These are phyloP conservation scores for Anisogramma anomala DNA, from an alignment of 2,329 filamentous ascomycete species.

Conservation along the genomic window DNA sequence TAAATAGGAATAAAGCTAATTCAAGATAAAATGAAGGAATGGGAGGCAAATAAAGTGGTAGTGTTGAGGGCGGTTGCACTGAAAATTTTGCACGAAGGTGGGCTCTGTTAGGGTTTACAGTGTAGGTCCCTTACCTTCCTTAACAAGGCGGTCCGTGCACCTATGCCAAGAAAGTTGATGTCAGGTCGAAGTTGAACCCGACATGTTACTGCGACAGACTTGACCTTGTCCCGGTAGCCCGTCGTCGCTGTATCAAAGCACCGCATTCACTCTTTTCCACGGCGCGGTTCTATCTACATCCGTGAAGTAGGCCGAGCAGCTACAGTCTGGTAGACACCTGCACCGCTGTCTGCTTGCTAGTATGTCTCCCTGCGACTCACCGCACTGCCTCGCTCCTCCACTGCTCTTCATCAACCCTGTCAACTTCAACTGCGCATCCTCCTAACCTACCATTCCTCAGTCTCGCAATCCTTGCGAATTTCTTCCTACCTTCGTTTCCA, in stretches of 20 bases:
- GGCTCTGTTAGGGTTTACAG: no score
- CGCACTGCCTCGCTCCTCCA: neutral
- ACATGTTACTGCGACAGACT: constrained; percentile 7
- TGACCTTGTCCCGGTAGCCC: constrained; percentile 10
- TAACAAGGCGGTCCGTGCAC: no score
- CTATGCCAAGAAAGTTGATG: no score
- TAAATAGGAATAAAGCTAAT: no score
- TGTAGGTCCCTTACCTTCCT: no score
- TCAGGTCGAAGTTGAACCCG: neutral
- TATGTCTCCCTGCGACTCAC: neutral
- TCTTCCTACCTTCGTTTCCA: neutral
- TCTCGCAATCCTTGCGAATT: neutral
- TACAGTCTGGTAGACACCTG: neutral
- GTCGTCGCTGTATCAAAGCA: constrained; percentile 7
- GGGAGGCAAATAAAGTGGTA: no score
- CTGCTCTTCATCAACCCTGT: no score
- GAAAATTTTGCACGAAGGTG: no score
- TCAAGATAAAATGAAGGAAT: no score
- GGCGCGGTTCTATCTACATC: neutral
- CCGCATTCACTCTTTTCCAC: neutral
- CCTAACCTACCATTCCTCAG: neutral
- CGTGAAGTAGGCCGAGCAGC: neutral
- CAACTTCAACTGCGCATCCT: no score
- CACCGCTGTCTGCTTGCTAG: neutral
- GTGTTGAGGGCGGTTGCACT: no score